Conservation (phyloP, 164 flowering plant species). For the Kalanchoe fedtschenkoi region DNA sequence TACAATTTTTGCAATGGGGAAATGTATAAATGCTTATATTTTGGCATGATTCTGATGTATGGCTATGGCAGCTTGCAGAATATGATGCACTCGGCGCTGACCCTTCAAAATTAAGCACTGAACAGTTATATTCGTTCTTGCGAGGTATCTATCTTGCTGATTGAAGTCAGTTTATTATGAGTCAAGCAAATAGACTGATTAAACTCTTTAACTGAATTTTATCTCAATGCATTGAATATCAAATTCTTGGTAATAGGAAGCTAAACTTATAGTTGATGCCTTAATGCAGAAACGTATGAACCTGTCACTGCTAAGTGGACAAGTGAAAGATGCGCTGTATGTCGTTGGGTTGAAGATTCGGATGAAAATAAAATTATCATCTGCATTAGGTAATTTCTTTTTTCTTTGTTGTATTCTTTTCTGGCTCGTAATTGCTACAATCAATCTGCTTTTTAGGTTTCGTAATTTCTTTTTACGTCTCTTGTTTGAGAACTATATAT, state of each 20-base stretch:
- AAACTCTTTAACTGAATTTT: background rate
- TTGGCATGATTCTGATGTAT: constrained; percentile 12
- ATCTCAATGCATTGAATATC: background rate
- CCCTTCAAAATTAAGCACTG: constrained; percentile 40
- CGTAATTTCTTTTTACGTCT: no score
- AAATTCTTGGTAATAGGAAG: background rate
- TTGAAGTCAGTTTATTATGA: no score
- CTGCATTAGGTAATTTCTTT: constrained; percentile 39
- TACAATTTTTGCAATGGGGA: background rate
- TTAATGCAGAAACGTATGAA: constrained; percentile 64
- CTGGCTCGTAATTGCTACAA: background rate
- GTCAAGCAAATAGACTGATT: no score
- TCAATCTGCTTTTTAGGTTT: background rate
- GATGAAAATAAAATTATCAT: constrained; percentile 90
- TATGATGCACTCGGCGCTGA: constrained; percentile 30
- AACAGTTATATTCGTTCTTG: constrained; percentile 51
- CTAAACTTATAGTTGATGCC: background rate
- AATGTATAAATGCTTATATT: background rate
- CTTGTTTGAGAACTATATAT: no score
- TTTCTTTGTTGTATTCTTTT: background rate
- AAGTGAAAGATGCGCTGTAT: constrained; percentile 89
- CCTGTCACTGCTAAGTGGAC: constrained; percentile 92
- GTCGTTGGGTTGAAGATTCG: constrained; percentile 99
- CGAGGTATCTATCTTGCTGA: constrained; percentile 32
- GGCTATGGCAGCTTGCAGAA: constrained; percentile 66